Base-by-base conservation (phyloP, 192 early-diverging fungal species). In the Coemansia erecta region DNA sequence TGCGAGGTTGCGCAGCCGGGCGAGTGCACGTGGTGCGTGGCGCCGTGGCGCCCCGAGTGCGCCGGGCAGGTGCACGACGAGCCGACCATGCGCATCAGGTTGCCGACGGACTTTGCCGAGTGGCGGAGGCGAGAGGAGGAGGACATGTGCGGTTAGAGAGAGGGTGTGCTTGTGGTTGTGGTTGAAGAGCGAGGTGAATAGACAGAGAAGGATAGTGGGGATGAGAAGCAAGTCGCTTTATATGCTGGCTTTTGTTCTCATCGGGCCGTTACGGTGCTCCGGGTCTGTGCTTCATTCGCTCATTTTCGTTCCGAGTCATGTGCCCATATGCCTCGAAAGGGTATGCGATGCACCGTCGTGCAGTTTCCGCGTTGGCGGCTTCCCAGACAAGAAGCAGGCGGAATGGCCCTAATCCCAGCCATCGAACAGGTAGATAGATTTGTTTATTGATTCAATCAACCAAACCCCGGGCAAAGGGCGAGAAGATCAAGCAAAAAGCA, bases 1-100 rank as follows among this genome's bases (percentile, higher is more conserved):
- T 51, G 63, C 22, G 43, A 37, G 13, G 55, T 37, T 17, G 55
- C 33, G 56, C 67, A 58, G 2, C 37, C 28, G 18, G 56, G 77
- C 6, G 26, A 22, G 65, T 70, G 57, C 26, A 61, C 53, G 21
- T 64, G 64, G 4, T 58, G 40, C 7, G 26, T 24, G n/a, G 43
- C 43, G n/a, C 49, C 41, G 5, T 37, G 49, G 2, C 51, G 26
- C 33, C 56, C 58, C 0, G 69, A 52, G 61, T 81, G 79, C 23
- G 79, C 72, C 15, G 79, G 79, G 51, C 79, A 81, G 5, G 73
- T 56, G 63, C 79, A 81, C 6, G 72, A 72, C 15, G 60, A 48
- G 19, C 79, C 79, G 1, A 81, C 79, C 72, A 75, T 74, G 35
- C 73, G 79, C 66, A 81, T 74, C 55, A 81, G 60, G 62, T 61